phyloP scores from a whole-genome alignment of 2,329 filamentous ascomycete species.

The Lasiodiplodia hormozganensis region DNA sequence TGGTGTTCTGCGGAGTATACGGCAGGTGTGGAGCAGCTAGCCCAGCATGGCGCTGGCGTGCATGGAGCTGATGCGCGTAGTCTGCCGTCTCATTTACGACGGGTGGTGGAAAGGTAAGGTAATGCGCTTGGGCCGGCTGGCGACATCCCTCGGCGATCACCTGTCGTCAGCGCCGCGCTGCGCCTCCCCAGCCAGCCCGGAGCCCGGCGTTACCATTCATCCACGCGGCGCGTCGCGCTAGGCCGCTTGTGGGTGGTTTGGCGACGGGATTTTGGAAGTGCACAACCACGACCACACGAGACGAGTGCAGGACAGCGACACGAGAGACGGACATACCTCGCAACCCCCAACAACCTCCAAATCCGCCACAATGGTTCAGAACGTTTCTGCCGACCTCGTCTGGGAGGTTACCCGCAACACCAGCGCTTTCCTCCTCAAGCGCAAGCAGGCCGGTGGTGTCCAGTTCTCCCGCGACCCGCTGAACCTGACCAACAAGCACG shows the following conservation, averaged over 20 bases:
- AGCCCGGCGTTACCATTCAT: constrained; percentile 6
- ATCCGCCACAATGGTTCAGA: constrained; percentile 61
- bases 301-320: constrained; percentile 5
- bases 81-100: constrained; percentile 11
- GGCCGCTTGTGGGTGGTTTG: constrained; percentile 21
- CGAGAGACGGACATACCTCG: constrained; percentile 27
- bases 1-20: constrained; percentile 7
- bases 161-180: constrained; percentile 23
- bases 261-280: constrained; percentile 23
- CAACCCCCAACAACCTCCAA: constrained; percentile 9
- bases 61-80: constrained; percentile 19
- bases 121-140: neutral
- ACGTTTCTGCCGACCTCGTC: constrained; percentile 88
- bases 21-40: neutral
- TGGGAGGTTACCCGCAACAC: constrained; percentile 91
- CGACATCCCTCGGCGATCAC: constrained; percentile 9
- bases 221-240: neutral
- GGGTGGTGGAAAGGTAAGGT: constrained; percentile 13
- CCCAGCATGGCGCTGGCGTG: constrained; percentile 4
- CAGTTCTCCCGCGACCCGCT: constrained; percentile 94
- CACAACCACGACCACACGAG: constrained; percentile 6
- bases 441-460: constrained; percentile 76
- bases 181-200: constrained; percentile 5
- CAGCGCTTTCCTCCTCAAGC: constrained; percentile 93
- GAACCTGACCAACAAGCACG: constrained; percentile 91